phyloP scores from a whole-genome alignment of 306 rosid genomes.

The Lathyrus aphaca region DNA sequence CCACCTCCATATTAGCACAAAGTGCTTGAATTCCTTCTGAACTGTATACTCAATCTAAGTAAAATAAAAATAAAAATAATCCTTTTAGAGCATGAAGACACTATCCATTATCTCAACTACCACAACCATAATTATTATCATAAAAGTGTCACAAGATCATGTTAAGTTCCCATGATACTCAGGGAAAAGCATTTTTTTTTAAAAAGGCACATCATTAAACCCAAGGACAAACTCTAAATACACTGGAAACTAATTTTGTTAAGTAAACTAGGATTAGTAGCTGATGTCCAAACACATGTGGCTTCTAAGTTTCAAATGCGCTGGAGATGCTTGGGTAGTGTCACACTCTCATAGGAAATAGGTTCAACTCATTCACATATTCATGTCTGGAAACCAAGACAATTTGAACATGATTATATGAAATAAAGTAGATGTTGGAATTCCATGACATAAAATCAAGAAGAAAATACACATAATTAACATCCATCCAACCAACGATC shows the following conservation, averaged over 20 bases:
- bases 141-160: not conserved
- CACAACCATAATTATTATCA: not conserved
- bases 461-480: not conserved
- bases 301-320: not conserved
- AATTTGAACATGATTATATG: not conserved
- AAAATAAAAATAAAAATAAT: no score
- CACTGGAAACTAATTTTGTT: not conserved
- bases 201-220: not conserved
- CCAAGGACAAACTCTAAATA: not conserved
- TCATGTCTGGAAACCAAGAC: not conserved
- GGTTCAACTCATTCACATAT: not conserved
- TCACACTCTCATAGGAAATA: not conserved
- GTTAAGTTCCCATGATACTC: not conserved
- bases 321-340: not conserved
- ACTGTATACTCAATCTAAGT: no score
- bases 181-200: not conserved
- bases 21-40: no score
- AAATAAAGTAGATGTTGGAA: no score
- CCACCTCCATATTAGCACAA: no score
- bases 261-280: not conserved
- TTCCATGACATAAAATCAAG: not conserved
- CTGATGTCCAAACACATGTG: not conserved
- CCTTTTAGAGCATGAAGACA: no score
- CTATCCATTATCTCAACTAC: no score
- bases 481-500: not conserved